Base-by-base conservation (phyloP, 176 grass and related monocot species). In the Carex cristatella region DNA sequence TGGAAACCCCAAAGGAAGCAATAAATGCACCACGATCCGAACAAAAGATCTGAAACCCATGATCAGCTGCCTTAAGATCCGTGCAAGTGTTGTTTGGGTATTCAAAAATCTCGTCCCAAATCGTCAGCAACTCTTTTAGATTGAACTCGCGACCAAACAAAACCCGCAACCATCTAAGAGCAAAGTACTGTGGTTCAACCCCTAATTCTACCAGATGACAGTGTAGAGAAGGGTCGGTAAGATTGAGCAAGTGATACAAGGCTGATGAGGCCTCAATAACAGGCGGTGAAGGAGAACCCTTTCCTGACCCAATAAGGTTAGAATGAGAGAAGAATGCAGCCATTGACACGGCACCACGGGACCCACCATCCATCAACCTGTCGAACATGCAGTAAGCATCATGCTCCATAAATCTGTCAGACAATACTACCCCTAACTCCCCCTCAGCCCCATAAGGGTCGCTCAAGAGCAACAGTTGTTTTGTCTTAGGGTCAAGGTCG, bases 381-480 rank as follows among this genome's bases (percentile, higher is more conserved):
- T 92, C 93, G 56, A 99, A 99, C 82, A 95, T 91, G 33, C 86
- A 94, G 86, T 99, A 99, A 48, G 93, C 93, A 92, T 99, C 97
- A 89, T 99, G 97, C 83, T 99, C 97, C 90, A 96, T 94, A 71
- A 99, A 99, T 71, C 91, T 94, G 65, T 99, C 93, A 64, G 97
- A 95, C 86, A 99, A 89, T 58, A 95, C 88, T 82, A 94, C 88
- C 19, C 97, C 97, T 61, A 99, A 67, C 86, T 99, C 97, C 31
- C 97, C 97, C 70, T 99, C 97, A 32, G 93, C 91, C 63, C 97
- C 97, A 88, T 99, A 99, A 23, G 97, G 86, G 90, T 99, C 97
- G 87, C 91, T 94, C 71, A 99, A 85, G 69, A 92, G 84, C 88
- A 95, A 87, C 15, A 94, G 91, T 80, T 99, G 88, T 87, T 88